Base-by-base conservation (phyloP, 768 basidiomycete species). In the Pleurotus tuoliensis region DNA sequence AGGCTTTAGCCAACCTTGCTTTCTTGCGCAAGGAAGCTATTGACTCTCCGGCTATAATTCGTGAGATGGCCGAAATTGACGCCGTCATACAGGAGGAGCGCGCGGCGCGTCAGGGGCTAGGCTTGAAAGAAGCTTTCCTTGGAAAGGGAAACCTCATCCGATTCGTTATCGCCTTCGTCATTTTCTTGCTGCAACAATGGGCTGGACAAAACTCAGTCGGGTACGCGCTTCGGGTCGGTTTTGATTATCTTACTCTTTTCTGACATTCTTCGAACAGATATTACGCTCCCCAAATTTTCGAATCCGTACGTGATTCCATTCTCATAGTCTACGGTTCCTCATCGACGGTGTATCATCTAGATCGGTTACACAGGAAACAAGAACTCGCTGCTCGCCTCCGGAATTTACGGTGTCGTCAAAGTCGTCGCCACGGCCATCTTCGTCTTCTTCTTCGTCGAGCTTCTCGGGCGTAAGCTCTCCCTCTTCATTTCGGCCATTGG, bases 171-270 rank as follows among this genome's bases (percentile, higher is more conserved):
- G 92, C 92, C 1, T 84, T 90, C 61, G 69, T 80, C 24, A 89
- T 92, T 59, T 92, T 92, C 74, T 66, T 88, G 58, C 73, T 92
- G 6, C 92, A 93, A 62, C 90, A 93, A 66, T 92, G 86, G 86
- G 79, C 81, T 47, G 92, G 92, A 1, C 92, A 93, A 67, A 91
- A 94, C 70, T 86, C 87, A 0, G 87, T 93, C 61, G 75, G 73
- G 76, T 52, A 24, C 9, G 51, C 38, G 37, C 13, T 20, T 11
- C 15, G 18, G 6, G 2, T n/a, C 11, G 9, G 8, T 20, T 20
- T 16, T 5, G 20, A 37, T 7, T 11, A 20, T 52, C 5, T 12
- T 40, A 3, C 3, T 15, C 27, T 6, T 13, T 4, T 30, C 48
- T n/a, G 16, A 44, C n/a, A 16, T 5, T 16, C 12, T n/a, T 2